phyloP scores from a whole-genome alignment of 2,329 filamentous ascomycete species.

The Chrysosporium queenslandicum region DNA sequence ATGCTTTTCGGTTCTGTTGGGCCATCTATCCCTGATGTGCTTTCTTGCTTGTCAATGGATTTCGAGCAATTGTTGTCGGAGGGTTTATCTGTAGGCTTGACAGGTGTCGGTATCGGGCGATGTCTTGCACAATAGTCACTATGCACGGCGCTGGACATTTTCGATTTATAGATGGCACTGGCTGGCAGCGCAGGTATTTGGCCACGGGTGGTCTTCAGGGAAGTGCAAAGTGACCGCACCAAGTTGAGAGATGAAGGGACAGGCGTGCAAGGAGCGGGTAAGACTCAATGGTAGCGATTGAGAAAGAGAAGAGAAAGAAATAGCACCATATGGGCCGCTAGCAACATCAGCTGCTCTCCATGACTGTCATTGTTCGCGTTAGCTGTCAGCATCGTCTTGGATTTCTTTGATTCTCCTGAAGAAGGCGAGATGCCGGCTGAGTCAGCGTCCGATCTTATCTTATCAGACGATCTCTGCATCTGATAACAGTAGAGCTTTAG shows the following conservation, averaged over 20 bases:
- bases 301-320: background rate
- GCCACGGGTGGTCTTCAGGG: background rate
- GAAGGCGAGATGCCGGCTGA: background rate
- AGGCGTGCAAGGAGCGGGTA: no score
- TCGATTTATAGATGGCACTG: no score
- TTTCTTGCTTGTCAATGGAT: background rate
- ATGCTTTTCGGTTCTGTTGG: slow-evolving; percentile 12
- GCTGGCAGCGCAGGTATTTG: no score
- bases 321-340: background rate
- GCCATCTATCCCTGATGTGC: background rate
- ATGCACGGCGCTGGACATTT: slow-evolving; percentile 17
- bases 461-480: no score
- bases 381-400: background rate
- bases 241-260: no score
- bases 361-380: background rate
- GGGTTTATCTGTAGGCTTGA: background rate
- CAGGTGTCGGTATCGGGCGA: background rate
- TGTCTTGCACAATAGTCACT: slow-evolving; percentile 9
- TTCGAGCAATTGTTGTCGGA: background rate
- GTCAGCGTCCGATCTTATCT: background rate
- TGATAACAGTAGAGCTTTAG: no score
- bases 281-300: background rate
- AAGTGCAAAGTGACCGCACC: no score
- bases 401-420: background rate
- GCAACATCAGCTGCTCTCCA: background rate